These are phyloP conservation scores for Rhododendron henanense DNA, from an alignment of 148 eudicot genomes.

Conservation along the genomic window DNA sequence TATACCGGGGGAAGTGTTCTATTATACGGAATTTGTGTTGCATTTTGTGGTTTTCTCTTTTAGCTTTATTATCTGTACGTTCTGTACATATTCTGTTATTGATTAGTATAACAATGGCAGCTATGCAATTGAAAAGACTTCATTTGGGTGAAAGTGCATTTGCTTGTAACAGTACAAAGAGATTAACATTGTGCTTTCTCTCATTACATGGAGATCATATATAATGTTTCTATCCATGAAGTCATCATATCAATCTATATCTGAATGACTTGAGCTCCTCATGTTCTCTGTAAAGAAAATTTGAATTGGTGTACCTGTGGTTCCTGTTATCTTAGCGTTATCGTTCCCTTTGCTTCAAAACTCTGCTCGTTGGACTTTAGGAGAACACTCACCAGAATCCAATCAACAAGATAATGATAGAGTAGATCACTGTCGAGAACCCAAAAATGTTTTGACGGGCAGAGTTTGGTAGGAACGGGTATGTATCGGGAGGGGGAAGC, in stretches of 20 bases:
- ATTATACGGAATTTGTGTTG: background rate
- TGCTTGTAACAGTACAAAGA: background rate
- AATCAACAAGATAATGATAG: constrained; percentile 14
- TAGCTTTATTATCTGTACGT: background rate
- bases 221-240: constrained; percentile 1
- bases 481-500: constrained; percentile 72
- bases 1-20: background rate
- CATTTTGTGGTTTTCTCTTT: background rate
- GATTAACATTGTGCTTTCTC: background rate
- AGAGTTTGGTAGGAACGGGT: constrained; percentile 60
- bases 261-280: background rate
- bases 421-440: constrained; percentile 9
- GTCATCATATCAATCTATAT: background rate
- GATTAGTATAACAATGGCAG: background rate
- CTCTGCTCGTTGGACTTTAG: constrained; percentile 7
- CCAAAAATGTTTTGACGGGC: constrained; percentile 23
- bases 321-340: background rate
- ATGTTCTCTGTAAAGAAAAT: background rate
- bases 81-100: background rate
- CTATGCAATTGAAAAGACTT: background rate
- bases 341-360: constrained; percentile 15
- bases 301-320: constrained; percentile 13
- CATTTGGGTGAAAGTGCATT: background rate
- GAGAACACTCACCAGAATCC: constrained; percentile 10
- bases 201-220: background rate